A percentile compares a stretch with the other conserved stretches of the same genome.
These are phyloP conservation scores for Microdochium trichocladiopsis DNA, from an alignment of 2,329 filamentous ascomycete genomes.

Conservation along the genomic window DNA sequence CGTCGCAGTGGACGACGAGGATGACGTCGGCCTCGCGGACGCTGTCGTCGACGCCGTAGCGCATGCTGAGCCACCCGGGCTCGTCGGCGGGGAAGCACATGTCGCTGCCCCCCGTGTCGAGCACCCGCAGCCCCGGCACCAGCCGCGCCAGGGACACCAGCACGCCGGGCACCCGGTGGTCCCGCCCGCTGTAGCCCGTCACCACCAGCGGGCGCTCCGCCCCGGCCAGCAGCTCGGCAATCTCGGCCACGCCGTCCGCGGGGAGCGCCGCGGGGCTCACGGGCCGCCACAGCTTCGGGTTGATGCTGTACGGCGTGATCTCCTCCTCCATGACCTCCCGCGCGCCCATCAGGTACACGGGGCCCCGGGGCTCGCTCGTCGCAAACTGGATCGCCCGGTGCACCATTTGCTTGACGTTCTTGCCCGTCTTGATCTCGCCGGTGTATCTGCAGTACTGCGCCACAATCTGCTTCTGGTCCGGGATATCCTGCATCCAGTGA, in stretches of 20 bases:
- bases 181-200: slow-evolving; percentile 41
- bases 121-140: slow-evolving; percentile 38
- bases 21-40: slow-evolving; percentile 59
- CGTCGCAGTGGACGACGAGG: slow-evolving; percentile 60
- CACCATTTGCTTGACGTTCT: slow-evolving; percentile 70
- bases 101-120: slow-evolving; percentile 43
- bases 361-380: slow-evolving; percentile 59
- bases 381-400: slow-evolving; percentile 67
- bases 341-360: slow-evolving; percentile 60
- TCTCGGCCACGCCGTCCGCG: slow-evolving; percentile 30
- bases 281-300: slow-evolving; percentile 14
- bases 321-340: slow-evolving; percentile 68
- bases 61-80: slow-evolving; percentile 38
- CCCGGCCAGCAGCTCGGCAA: slow-evolving; percentile 32
- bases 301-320: slow-evolving; percentile 12
- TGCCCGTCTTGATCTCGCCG: slow-evolving; percentile 63
- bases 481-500: slow-evolving; percentile 73
- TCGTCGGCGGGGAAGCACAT: slow-evolving; percentile 30
- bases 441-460: slow-evolving; percentile 66
- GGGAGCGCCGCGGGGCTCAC: slow-evolving; percentile 17
- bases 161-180: slow-evolving; percentile 29
- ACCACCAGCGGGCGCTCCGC: slow-evolving; percentile 40
- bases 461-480: slow-evolving; percentile 67
- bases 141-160: slow-evolving; percentile 37
- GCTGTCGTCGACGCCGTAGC: slow-evolving; percentile 50